Base-by-base conservation (phyloP, 1,284 basidiomycete genomes). In the Cerioporus squamosus region DNA sequence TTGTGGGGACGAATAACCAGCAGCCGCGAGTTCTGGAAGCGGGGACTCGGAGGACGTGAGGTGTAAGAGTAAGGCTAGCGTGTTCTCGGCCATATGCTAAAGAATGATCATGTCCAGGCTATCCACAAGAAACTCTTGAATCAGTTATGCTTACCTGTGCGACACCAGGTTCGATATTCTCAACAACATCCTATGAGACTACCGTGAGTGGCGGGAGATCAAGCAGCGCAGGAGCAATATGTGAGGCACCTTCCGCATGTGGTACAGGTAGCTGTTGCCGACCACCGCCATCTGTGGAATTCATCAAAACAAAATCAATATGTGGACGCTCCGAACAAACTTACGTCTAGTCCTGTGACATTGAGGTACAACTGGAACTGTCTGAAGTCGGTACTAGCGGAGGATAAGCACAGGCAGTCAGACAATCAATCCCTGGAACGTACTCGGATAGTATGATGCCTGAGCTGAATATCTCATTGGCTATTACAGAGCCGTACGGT, bases 361-460 rank as follows among this genome's bases (percentile, higher is more conserved):
- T 91, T 90, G 36, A 97, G 80, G 72, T 99, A 99, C 62, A 92
- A 79, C 68, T 95, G 92, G 65, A 98, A 99, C 69, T 98, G 96
- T 33, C 94, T 86, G 68, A 96, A 97, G 72, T 97, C 94, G 44
- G 94, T 97, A 68, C 93, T 94, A 48, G 46, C 54, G 20, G 45
- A 5, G 18, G 46, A 17, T 12, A 15, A 43, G 52, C 29, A 60
- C 50, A 52, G 22, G 10, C 58, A 40, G 23, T 14, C 22, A 4
- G 23, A 43, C 4, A 44, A 44, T 10, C 14, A n/a, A 60, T 18
- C 40, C 36, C 29, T 48, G 42, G 9, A 1, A 80, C 88, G 62
- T 69, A 94, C 91, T 97, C 95, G 10, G 92, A 95, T 46, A 97
- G 78, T 51, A 99, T 82, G 56, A 98, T 84, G 0, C 97, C 97